Conservation (phyloP, 192 early-diverging fungal species). For the Coemansia sp. region DNA sequence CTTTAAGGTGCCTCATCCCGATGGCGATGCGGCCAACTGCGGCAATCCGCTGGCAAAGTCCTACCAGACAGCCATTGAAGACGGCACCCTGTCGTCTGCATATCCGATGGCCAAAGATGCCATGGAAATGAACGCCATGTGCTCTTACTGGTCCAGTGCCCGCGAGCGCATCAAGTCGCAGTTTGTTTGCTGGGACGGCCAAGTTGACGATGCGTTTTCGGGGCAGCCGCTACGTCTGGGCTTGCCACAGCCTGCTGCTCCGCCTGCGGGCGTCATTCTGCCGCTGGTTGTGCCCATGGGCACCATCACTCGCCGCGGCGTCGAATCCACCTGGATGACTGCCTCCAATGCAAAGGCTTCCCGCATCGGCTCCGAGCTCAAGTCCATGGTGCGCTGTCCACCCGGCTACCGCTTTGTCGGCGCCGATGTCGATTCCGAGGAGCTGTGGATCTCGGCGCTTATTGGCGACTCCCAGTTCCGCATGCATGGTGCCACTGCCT, state of each 20-base stretch:
- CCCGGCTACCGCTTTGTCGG: conserved; percentile 83
- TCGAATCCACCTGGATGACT: conserved; percentile 94
- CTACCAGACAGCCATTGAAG: conserved; percentile 76
- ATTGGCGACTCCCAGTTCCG: conserved; percentile 93
- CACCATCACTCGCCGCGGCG: conserved; percentile 89
- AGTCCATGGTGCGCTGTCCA: conserved; percentile 82
- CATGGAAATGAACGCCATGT: conserved; percentile 69
- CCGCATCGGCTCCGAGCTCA: conserved; percentile 91
- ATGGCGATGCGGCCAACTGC: conserved; percentile 73
- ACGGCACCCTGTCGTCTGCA: conserved; percentile 71
- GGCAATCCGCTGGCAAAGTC: conserved; percentile 86
- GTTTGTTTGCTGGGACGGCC: conserved; percentile 77
- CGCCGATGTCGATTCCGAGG: conserved; percentile 95
- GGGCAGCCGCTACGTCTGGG: conserved; percentile 27
- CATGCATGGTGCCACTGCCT: conserved; percentile 86
- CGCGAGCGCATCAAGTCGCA: conserved; percentile 78
- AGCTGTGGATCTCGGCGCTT: conserved; percentile 94
- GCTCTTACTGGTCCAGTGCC: conserved; percentile 89
- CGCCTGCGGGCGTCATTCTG: conserved; percentile 63
- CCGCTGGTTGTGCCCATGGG: conserved; percentile 93
- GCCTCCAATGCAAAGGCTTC: conserved; percentile 88
- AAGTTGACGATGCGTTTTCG: conserved; percentile 42
- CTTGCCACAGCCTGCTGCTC: conserved; percentile 2
- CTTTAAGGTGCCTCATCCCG: conserved; percentile 81
- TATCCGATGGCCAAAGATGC: conserved; percentile 73